These are phyloP conservation scores for Apiotrichum veenhuisii DNA, from an alignment of 1,284 basidiomycete species.

Conservation along the genomic window DNA sequence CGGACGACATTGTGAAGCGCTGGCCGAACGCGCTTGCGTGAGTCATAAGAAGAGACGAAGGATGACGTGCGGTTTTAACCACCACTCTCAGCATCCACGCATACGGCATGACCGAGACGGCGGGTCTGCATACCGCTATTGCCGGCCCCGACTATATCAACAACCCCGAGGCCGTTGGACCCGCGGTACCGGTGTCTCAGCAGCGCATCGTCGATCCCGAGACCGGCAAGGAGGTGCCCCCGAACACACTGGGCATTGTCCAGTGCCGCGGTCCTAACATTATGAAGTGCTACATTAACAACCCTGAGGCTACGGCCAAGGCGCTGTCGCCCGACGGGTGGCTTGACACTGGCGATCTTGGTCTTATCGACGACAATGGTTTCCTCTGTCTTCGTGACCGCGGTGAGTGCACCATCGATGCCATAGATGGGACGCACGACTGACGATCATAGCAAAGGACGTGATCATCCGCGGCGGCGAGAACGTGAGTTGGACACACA, in stretches of 20 bases:
- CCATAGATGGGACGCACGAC: not conserved
- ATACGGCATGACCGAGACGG: constrained; percentile 46
- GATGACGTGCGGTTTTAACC: not conserved
- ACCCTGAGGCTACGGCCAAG: constrained; percentile 27
- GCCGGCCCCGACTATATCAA: constrained; percentile 37
- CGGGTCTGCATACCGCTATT: constrained; percentile 36
- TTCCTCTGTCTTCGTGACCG: constrained; percentile 42
- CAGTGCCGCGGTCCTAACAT: constrained; percentile 39
- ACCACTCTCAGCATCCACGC: constrained; percentile 27
- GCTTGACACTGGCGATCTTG: constrained; percentile 45
- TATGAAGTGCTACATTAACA: constrained; percentile 36
- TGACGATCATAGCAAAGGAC: constrained; percentile 37
- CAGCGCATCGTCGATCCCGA: constrained; percentile 34
- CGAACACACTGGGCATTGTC: constrained; percentile 29
- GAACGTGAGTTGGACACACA: constrained; percentile 18
- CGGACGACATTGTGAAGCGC: constrained; percentile 28
- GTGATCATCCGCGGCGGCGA: constrained; percentile 47
- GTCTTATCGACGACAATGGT: constrained; percentile 33
- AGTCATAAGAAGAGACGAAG: not conserved
- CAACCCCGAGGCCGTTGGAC: constrained; percentile 22
- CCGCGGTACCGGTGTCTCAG: constrained; percentile 34
- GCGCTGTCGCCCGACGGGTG: constrained; percentile 40
- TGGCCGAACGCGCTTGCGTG: constrained; percentile 27
- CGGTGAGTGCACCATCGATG: not conserved
- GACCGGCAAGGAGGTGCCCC: constrained; percentile 19